These are phyloP conservation scores for Calonectria crousiana DNA, from an alignment of 2,329 filamentous ascomycete genomes.

Conservation along the genomic window DNA sequence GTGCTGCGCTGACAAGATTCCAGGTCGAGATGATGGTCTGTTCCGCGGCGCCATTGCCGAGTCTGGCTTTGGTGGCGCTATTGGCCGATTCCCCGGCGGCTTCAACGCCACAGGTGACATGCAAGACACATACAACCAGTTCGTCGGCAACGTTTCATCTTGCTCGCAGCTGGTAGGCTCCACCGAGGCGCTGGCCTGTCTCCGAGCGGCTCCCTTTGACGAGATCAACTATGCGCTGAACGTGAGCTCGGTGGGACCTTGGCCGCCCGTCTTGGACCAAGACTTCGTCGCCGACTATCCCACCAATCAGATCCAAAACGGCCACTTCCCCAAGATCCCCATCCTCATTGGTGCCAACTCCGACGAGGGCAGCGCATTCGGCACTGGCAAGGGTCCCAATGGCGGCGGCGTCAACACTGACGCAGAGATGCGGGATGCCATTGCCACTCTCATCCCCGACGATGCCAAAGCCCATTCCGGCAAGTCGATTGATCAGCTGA, in stretches of 20 bases:
- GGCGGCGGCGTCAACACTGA: slow-evolving; percentile 43
- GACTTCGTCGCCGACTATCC: slow-evolving; percentile 51
- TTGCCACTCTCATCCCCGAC: slow-evolving; percentile 21
- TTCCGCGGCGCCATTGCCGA: slow-evolving; percentile 64
- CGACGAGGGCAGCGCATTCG: slow-evolving; percentile 47
- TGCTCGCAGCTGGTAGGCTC: slow-evolving; percentile 39
- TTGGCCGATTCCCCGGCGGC: slow-evolving; percentile 43
- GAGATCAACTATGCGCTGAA: slow-evolving; percentile 42
- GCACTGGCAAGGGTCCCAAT: slow-evolving; percentile 31
- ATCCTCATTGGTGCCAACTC: slow-evolving; percentile 51
- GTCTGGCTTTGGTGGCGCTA: slow-evolving; percentile 56
- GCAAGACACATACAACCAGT: slow-evolving; percentile 44
- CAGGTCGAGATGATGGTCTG: slow-evolving; percentile 60
- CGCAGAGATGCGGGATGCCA: slow-evolving; percentile 41
- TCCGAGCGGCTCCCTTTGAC: slow-evolving; percentile 43
- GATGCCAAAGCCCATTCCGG: slow-evolving; percentile 34
- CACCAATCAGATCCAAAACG: slow-evolving; percentile 46
- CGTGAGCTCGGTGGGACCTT: slow-evolving; percentile 17
- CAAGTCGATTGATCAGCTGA: slow-evolving; percentile 36
- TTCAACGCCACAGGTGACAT: slow-evolving; percentile 44
- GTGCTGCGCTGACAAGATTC: background rate
- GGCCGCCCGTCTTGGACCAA: slow-evolving; percentile 48
- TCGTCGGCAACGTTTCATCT: slow-evolving; percentile 44
- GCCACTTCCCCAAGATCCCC: slow-evolving; percentile 51
- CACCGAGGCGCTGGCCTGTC: slow-evolving; percentile 41